Evolutionary conservation across 2,329 filamentous ascomycete genomes (phyloP).

Genomic region (Botrytis cinerea): DNA sequence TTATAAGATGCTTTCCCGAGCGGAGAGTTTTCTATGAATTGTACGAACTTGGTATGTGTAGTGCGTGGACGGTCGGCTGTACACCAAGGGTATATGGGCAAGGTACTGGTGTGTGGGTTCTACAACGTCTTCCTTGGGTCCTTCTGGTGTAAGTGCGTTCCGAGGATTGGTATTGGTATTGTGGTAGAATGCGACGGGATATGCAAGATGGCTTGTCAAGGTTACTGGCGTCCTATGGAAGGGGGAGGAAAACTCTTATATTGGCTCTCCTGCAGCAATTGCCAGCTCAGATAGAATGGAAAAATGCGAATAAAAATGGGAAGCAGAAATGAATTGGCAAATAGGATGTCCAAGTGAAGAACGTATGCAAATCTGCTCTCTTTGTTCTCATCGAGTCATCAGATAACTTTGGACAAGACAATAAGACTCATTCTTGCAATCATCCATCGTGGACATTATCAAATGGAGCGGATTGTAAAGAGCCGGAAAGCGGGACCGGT

Average conservation of each 20-base stretch:
- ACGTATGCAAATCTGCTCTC: conserved; percentile 1
- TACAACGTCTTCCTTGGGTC: conserved; percentile 9
- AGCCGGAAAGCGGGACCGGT: conserved; percentile 9
- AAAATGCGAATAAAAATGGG: neutral
- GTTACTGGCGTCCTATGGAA: conserved; percentile 14
- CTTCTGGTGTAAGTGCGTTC: neutral
- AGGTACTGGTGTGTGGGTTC: conserved; percentile 21
- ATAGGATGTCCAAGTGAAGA: neutral
- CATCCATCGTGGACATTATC: conserved; percentile 10
- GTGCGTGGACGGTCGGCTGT: neutral
- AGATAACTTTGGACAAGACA: neutral
- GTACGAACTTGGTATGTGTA: neutral
- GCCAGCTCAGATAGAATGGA: conserved; percentile 18
- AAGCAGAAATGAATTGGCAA: conserved; percentile 13
- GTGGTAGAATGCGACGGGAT: conserved; percentile 16
- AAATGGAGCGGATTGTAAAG: conserved; percentile 12
- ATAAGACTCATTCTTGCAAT: conserved; percentile 6
- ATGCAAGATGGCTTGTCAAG: conserved; percentile 26
- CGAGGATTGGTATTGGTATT: conserved; percentile 13
- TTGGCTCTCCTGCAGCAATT: conserved; percentile 20
- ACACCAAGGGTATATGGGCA: conserved; percentile 11
- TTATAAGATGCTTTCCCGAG: conserved; percentile 18
- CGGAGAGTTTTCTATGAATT: conserved; percentile 1
- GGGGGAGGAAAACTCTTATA: neutral
- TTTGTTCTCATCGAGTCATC: conserved; percentile 16